Evolutionary conservation across 345 rosid species (phyloP), one percentile per base, ranked within the genome.

Genomic region (Murraya koenigii): DNA sequence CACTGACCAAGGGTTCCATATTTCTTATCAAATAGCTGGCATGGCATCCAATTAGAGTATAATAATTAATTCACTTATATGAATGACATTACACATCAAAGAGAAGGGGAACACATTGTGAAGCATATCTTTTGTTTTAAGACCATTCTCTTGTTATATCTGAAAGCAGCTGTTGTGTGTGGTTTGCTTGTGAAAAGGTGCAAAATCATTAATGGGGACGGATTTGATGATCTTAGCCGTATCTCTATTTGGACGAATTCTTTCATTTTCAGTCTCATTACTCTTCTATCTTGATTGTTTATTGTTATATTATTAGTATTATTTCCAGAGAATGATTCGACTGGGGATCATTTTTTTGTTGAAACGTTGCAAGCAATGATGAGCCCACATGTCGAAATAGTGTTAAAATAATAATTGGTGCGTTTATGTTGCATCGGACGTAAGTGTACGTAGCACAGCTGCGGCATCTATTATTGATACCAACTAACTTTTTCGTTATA

Each of bases 351-450:
- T 65, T 66, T 5, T 5, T n/a, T 19, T 47, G 9, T 47, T 66
- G 49, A 52, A 81, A 66, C 44, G 52, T 6, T 69, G 78, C 38
- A 62, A 66, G 76, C 75, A 79, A 77, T 60, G 63, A 80, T 17
- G 79, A 74, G 74, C 71, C 77, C 81, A 77, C 85, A 55, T 75
- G 83, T 79, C 81, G 28, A 36, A 14, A 70, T 38, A 70, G 58
- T 63, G 61, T 63, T 67, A 49, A 75, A 75, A 41, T 23, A 69
- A 52, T 13, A 44, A 44, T 41, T 11, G 15, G 49, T 41, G 49
- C 4, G 49, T 13, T 44, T 11, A 10, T 44, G 49, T 44, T 13
- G 49, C 49, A 44, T 44, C 5, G 49, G 49, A 13, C 3, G 5
- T 13, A 11, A 44, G 2, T 44, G 15, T 44, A 2, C 13, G 49